Evolutionary conservation across 2,329 filamentous ascomycete species (phyloP).

Genomic region (Botryosphaeria dothidea): DNA sequence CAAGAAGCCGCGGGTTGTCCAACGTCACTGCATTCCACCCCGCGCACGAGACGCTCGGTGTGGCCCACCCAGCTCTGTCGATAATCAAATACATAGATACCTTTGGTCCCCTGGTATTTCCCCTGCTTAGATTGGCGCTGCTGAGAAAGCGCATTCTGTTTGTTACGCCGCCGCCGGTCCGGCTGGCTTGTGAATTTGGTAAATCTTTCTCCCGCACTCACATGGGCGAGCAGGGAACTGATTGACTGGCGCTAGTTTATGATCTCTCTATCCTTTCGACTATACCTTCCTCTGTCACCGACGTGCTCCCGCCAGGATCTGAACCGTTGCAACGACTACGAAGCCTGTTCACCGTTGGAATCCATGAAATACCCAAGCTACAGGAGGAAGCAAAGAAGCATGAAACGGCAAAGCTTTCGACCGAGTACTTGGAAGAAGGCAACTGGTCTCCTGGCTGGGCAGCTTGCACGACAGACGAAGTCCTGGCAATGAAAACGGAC

Average conservation of each 20-base stretch:
- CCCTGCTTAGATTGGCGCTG: slow-evolving; percentile 83
- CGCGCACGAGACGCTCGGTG: slow-evolving; percentile 67
- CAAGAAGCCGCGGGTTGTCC: slow-evolving; percentile 39
- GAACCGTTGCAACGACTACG: slow-evolving; percentile 66
- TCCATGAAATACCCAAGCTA: slow-evolving; percentile 86
- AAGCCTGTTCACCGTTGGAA: slow-evolving; percentile 88
- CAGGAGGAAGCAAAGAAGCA: slow-evolving; percentile 51
- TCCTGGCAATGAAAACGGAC: slow-evolving; percentile 80
- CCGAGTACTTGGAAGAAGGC: slow-evolving; percentile 42
- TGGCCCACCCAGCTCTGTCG: slow-evolving; percentile 84
- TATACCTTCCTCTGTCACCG: slow-evolving; percentile 72
- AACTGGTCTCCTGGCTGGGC: slow-evolving; percentile 69
- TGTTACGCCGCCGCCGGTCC: slow-evolving; percentile 81
- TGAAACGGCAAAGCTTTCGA: slow-evolving; percentile 41
- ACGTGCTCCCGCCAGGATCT: slow-evolving; percentile 65
- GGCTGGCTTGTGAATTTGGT: slow-evolving; percentile 88
- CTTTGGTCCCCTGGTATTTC: slow-evolving; percentile 90
- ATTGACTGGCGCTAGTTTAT: slow-evolving; percentile 65
- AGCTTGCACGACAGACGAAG: slow-evolving; percentile 93
- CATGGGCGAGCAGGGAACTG: neutral
- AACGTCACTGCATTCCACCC: slow-evolving; percentile 60
- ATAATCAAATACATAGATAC: slow-evolving; percentile 74
- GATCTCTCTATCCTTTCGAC: slow-evolving; percentile 91
- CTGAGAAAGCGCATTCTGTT: slow-evolving; percentile 86
- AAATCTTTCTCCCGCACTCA: slow-evolving; percentile 26